Conservation (phyloP, 1,139 yeast genomes). For the Taiozyma sp. region DNA sequence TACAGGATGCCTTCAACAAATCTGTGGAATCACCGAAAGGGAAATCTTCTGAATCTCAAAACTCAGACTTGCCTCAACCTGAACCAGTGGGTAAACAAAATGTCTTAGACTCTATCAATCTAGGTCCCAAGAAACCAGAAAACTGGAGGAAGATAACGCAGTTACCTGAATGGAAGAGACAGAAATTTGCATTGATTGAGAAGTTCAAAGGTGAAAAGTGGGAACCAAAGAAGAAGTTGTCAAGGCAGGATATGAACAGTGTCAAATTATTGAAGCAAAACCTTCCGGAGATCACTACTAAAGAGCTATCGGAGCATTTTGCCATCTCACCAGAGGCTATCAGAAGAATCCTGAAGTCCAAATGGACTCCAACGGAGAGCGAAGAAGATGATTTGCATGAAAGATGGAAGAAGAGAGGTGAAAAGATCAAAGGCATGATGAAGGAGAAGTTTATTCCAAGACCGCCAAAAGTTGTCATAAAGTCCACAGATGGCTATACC, state of each 20-base stretch:
- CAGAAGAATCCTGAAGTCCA: slow-evolving; percentile 69
- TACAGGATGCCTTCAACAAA: slow-evolving; percentile 6
- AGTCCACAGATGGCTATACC: slow-evolving; percentile 8
- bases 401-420: slow-evolving; percentile 48
- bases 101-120: slow-evolving; percentile 17
- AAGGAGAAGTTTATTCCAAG: slow-evolving; percentile 3
- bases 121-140: slow-evolving; percentile 15
- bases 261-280: slow-evolving; percentile 49
- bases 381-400: slow-evolving; percentile 41
- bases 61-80: not conserved
- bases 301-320: slow-evolving; percentile 60
- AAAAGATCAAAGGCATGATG: slow-evolving; percentile 22
- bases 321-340: slow-evolving; percentile 79
- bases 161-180: slow-evolving; percentile 60
- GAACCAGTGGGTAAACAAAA: slow-evolving; percentile 1
- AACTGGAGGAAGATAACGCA: slow-evolving; percentile 20
- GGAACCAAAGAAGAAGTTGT: slow-evolving; percentile 61
- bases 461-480: slow-evolving; percentile 7
- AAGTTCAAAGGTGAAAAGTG: slow-evolving; percentile 54
- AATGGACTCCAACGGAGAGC: slow-evolving; percentile 61
- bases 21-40: not conserved
- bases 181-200: slow-evolving; percentile 54
- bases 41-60: not conserved
- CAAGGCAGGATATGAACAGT: slow-evolving; percentile 66
- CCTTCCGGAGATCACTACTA: slow-evolving; percentile 55